Conservation (phyloP, 2,329 filamentous ascomycete species). For the Orbilia oligospora region DNA sequence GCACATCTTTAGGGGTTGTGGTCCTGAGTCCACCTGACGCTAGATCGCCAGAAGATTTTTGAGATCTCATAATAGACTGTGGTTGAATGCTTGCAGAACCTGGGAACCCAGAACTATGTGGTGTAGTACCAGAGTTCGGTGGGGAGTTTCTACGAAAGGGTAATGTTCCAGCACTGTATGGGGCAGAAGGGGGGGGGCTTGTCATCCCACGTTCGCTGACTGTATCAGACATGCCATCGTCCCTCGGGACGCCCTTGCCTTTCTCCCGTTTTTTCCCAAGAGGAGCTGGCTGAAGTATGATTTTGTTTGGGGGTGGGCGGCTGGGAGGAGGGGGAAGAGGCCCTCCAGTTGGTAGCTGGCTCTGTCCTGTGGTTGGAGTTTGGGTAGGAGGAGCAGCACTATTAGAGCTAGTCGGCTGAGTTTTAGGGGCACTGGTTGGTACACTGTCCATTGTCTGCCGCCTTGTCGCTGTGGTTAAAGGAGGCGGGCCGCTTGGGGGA, state of each 20-base stretch:
- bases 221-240: slow-evolving; percentile 24
- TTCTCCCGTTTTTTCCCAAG: slow-evolving; percentile 55
- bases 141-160: slow-evolving; percentile 55
- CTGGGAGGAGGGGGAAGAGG: slow-evolving; percentile 55
- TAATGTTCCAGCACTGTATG: slow-evolving; percentile 57
- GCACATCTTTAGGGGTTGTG: slow-evolving; percentile 58
- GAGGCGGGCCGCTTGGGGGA: slow-evolving; percentile 54
- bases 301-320: slow-evolving; percentile 40
- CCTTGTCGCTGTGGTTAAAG: slow-evolving; percentile 22
- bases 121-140: slow-evolving; percentile 52
- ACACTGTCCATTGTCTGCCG: slow-evolving; percentile 53
- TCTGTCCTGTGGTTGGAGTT: slow-evolving; percentile 53
- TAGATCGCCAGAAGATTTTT: slow-evolving; percentile 60
- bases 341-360: slow-evolving; percentile 29
- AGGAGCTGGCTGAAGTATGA: slow-evolving; percentile 58
- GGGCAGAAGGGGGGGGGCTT: slow-evolving; percentile 52
- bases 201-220: slow-evolving; percentile 41
- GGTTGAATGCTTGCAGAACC: slow-evolving; percentile 52
- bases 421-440: slow-evolving; percentile 13
- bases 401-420: slow-evolving; percentile 15
- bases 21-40: slow-evolving; percentile 57
- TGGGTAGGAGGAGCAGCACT: slow-evolving; percentile 31
- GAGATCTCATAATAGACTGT: slow-evolving; percentile 60
- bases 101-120: slow-evolving; percentile 52
- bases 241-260: slow-evolving; percentile 43